phyloP scores from a whole-genome alignment of 78 protist genomes.

The Speleostelium caveatum region DNA sequence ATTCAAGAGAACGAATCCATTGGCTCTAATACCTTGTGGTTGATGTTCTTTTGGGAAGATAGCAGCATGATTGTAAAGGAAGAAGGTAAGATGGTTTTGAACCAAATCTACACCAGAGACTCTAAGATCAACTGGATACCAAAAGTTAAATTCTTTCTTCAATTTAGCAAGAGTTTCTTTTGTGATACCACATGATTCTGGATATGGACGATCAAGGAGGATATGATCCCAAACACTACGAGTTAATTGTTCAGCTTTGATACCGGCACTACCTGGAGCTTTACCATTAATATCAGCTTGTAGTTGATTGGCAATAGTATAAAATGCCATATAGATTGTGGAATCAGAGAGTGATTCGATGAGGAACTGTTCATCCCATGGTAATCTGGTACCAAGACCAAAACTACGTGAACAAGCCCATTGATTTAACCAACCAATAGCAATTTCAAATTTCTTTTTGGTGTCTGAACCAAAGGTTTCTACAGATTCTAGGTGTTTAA shows the following conservation, averaged over 20 bases:
- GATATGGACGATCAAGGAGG: slow-evolving; percentile 40
- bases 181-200: slow-evolving; percentile 54
- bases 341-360: slow-evolving; percentile 99
- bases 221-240: slow-evolving; percentile 87
- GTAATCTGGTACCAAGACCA: slow-evolving; percentile 99
- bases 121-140: slow-evolving; percentile 99
- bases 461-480: slow-evolving; percentile 72
- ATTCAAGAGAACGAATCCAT: slow-evolving; percentile 97
- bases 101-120: slow-evolving; percentile 99
- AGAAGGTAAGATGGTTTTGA: slow-evolving; percentile 98
- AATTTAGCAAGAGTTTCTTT: slow-evolving; percentile 82
- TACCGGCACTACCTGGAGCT: slow-evolving; percentile 75
- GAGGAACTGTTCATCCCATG: slow-evolving; percentile 92
- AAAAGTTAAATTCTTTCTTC: slow-evolving; percentile 95
- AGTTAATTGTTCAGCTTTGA: slow-evolving; percentile 89
- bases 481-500: slow-evolving; percentile 51
- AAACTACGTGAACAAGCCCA: slow-evolving; percentile 99
- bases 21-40: slow-evolving; percentile 95
- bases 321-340: slow-evolving; percentile 99
- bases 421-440: slow-evolving; percentile 89
- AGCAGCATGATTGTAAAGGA: slow-evolving; percentile 99
- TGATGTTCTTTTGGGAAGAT: slow-evolving; percentile 88
- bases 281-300: slow-evolving; percentile 92
- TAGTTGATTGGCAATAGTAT: slow-evolving; percentile 98
- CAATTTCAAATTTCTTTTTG: slow-evolving; percentile 58